phyloP scores from a whole-genome alignment of 768 basidiomycete genomes.

The Lactifluus volemus region DNA sequence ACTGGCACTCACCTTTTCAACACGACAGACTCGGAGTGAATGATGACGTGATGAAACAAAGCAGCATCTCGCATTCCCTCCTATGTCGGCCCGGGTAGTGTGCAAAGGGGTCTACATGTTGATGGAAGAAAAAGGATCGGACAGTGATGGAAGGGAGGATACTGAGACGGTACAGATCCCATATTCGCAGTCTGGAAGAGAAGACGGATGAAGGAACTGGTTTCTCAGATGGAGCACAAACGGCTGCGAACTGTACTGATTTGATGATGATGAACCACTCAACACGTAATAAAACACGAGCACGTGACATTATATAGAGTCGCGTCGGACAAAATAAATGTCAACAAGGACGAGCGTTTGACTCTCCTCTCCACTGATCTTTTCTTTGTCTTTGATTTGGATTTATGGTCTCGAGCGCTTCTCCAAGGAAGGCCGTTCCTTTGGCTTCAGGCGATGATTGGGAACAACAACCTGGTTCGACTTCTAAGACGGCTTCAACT shows the following conservation, averaged over 20 bases:
- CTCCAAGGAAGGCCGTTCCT: slow-evolving; percentile 67
- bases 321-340: slow-evolving; percentile 13
- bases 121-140: not conserved
- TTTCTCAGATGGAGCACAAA: not conserved
- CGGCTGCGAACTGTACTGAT: not conserved
- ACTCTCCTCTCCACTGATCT: not conserved
- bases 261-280: not conserved
- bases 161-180: not conserved
- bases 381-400: not conserved
- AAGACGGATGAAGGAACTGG: slow-evolving; percentile 4
- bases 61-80: no score
- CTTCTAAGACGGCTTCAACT: slow-evolving; percentile 32
- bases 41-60: no score
- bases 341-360: slow-evolving; percentile 6
- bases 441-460: slow-evolving; percentile 61
- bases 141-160: not conserved
- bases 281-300: slow-evolving; percentile 15
- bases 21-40: no score
- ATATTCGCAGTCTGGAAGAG: slow-evolving; percentile 11
- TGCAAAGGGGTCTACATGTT: no score
- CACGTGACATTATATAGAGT: slow-evolving; percentile 6
- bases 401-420: slow-evolving; percentile 54
- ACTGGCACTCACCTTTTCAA: no score
- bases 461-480: slow-evolving; percentile 32
- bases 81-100: no score